Evolutionary conservation across 305 asterid genomes (phyloP).

Genomic region (Fraxinus albicans): DNA sequence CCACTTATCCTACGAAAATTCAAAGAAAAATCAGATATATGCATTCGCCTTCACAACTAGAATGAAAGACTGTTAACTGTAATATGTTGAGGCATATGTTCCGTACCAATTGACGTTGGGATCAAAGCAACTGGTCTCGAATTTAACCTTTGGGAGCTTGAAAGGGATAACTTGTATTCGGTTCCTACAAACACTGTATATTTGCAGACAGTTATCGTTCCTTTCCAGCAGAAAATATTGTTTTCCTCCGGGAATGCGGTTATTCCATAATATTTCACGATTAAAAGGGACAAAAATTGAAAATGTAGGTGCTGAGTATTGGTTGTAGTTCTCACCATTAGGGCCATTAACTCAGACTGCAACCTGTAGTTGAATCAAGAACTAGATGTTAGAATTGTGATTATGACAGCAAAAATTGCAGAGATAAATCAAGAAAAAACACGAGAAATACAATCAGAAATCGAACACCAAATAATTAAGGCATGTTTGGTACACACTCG

Average conservation of each 20-base stretch:
- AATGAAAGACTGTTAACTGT: conserved; percentile 42
- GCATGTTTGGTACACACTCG: neutral
- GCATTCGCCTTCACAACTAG: neutral
- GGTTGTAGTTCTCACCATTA: conserved; percentile 61
- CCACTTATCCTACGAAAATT: conserved; percentile 70
- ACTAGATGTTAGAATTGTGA: neutral
- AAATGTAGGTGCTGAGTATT: neutral
- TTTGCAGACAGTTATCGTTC: conserved; percentile 78
- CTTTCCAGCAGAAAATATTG: conserved; percentile 90
- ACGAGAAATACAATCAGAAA: neutral
- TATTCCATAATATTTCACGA: conserved; percentile 44
- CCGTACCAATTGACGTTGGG: conserved; percentile 71
- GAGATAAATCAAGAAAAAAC: neutral
- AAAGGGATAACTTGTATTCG: conserved; percentile 79
- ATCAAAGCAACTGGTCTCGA: conserved; percentile 87
- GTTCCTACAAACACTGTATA: conserved; percentile 95
- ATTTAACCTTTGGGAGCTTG: conserved; percentile 83
- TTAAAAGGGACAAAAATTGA: neutral
- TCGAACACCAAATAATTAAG: neutral
- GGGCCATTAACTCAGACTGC: conserved; percentile 92
- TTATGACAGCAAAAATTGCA: neutral
- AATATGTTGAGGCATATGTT: conserved; percentile 88
- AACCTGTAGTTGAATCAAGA: conserved; percentile 45
- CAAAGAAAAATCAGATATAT: neutral
- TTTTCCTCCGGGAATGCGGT: conserved; percentile 94